A percentile compares a stretch with the other conserved stretches of the same genome.
Evolutionary conservation across 495 filamentous ascomycete genomes (phyloP).

Genomic region (Penicillium nucicola): DNA sequence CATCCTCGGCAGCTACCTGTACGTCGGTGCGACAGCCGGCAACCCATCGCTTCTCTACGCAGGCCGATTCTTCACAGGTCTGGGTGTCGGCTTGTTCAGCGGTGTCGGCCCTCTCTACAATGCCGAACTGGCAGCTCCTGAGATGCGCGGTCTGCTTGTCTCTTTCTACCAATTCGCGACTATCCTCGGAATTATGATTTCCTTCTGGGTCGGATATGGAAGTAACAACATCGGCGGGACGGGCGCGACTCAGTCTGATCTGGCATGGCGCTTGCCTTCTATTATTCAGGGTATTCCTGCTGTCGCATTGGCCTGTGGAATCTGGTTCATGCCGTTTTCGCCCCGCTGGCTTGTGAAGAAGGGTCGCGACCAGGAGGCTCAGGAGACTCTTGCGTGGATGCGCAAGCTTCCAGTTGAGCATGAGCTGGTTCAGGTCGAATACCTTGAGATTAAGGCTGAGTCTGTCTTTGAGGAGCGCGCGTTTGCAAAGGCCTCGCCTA

Average conservation of each 20-base stretch:
- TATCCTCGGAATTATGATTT: constrained; percentile 68
- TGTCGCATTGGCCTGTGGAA: constrained; percentile 39
- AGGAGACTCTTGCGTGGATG: constrained; percentile 44
- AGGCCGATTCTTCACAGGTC: constrained; percentile 65
- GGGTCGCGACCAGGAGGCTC: constrained; percentile 48
- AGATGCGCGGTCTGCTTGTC: constrained; percentile 72
- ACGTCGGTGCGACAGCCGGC: constrained; percentile 48
- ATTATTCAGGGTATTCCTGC: constrained; percentile 48
- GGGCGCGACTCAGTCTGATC: constrained; percentile 32
- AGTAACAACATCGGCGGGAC: constrained; percentile 40
- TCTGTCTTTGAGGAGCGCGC: constrained; percentile 38
- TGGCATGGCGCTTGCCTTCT: constrained; percentile 49
- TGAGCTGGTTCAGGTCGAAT: constrained; percentile 43
- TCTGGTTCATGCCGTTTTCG: constrained; percentile 45
- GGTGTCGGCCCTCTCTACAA: constrained; percentile 65
- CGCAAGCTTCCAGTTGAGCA: constrained; percentile 36
- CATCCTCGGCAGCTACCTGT: constrained; percentile 55
- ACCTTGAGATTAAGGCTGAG: constrained; percentile 41
- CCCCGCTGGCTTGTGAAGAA: constrained; percentile 48
- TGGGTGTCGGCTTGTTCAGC: constrained; percentile 62
- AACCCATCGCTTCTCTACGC: constrained; percentile 59
- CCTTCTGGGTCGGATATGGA: constrained; percentile 71
- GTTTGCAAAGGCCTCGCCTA: constrained; percentile 35
- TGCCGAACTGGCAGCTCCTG: constrained; percentile 70
- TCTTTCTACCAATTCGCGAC: constrained; percentile 80